phyloP scores from a whole-genome alignment of 495 filamentous ascomycete species.

The Stereocaulon alpinum region DNA sequence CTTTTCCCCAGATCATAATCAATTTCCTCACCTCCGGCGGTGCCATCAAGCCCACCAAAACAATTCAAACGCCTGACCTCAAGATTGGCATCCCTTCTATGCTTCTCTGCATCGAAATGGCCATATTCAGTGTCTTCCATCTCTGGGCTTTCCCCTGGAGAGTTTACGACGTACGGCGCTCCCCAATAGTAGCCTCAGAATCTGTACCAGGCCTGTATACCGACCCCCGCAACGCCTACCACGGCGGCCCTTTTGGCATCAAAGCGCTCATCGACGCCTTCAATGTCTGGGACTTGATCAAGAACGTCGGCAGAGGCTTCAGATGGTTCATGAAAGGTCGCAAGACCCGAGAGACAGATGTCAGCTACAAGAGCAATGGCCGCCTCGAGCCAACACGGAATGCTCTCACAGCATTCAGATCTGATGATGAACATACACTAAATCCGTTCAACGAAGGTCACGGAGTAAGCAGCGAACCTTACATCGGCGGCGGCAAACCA shows the following conservation, averaged over 20 bases:
- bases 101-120: constrained; percentile 81
- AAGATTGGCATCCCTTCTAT: constrained; percentile 72
- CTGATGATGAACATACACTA: constrained; percentile 6
- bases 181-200: constrained; percentile 27
- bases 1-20: constrained; percentile 45
- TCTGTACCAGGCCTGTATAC: constrained; percentile 38
- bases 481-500: constrained; percentile 6
- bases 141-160: constrained; percentile 74
- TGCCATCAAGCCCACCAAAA: constrained; percentile 48
- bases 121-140: constrained; percentile 67
- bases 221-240: constrained; percentile 42
- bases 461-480: not conserved
- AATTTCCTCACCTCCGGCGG: constrained; percentile 55
- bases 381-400: constrained; percentile 18
- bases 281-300: constrained; percentile 77
- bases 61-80: constrained; percentile 60
- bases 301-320: constrained; percentile 64
- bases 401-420: constrained; percentile 17
- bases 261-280: constrained; percentile 60
- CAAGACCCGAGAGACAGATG: constrained; percentile 43
- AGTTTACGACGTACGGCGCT: constrained; percentile 42
- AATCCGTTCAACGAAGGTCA: constrained; percentile 7
- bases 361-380: constrained; percentile 33
- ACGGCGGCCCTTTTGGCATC: constrained; percentile 53
- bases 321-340: constrained; percentile 72